Conservation (phyloP, 106 monocot genomes). For the Dendrobium officinale region DNA sequence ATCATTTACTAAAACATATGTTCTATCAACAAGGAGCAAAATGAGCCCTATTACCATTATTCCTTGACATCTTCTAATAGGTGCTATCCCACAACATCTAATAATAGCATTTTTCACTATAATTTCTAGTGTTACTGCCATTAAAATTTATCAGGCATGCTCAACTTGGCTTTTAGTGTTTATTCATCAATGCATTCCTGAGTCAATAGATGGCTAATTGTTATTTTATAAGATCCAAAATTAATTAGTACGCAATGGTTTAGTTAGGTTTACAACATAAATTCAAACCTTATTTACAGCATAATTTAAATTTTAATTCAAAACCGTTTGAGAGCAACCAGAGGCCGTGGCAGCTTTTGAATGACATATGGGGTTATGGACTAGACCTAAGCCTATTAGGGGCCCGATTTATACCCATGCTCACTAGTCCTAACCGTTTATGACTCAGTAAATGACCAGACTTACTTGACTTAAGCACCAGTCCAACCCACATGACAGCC, state of each 20-base stretch:
- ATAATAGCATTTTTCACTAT: too few species aligned
- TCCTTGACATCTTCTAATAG: too few species aligned
- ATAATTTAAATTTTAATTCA: neutral
- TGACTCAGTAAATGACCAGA: neutral
- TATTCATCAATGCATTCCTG: too few species aligned
- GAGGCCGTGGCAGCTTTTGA: neutral
- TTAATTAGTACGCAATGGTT: neutral
- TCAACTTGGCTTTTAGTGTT: too few species aligned
- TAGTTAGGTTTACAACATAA: neutral
- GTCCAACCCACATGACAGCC: neutral
- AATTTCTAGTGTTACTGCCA: too few species aligned
- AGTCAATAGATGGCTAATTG: too few species aligned
- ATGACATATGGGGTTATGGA: neutral
- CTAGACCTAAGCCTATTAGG: neutral
- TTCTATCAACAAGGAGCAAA: too few species aligned
- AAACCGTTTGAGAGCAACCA: neutral
- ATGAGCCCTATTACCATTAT: too few species aligned
- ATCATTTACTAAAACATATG: too few species aligned
- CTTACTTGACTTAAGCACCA: neutral
- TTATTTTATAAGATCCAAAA: neutral
- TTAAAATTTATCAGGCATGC: too few species aligned
- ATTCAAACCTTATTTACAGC: neutral
- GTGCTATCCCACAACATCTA: too few species aligned
- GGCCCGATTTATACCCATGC: neutral
- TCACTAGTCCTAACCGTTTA: neutral